These are phyloP conservation scores for Sporothrix curviconia DNA, from an alignment of 2,329 filamentous ascomycete species.

Conservation along the genomic window DNA sequence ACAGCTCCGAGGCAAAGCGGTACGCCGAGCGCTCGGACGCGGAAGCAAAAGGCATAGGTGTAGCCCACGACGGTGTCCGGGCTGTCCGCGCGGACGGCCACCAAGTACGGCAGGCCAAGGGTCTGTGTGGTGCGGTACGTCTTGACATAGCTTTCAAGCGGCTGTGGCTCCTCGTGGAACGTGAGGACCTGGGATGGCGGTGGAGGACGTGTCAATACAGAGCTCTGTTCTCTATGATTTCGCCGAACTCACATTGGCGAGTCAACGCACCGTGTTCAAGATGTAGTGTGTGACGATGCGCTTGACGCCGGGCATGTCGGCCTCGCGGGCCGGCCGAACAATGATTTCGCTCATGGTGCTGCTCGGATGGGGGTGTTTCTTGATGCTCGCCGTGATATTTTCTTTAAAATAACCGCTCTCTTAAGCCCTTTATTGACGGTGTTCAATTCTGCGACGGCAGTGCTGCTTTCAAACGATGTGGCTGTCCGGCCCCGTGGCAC, in stretches of 20 bases:
- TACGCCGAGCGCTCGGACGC: neutral
- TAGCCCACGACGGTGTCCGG: neutral
- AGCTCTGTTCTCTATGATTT: too few species aligned
- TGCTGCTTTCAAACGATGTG: too few species aligned
- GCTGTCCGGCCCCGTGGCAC: too few species aligned
- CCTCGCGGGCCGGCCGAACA: conserved; percentile 7
- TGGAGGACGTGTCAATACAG: neutral
- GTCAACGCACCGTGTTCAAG: neutral
- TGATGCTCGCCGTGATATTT: too few species aligned
- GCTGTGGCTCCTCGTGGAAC: conserved; percentile 1
- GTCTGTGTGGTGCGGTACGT: neutral
- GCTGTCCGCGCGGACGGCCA: neutral
- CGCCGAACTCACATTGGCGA: neutral
- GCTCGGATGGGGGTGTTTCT: neutral
- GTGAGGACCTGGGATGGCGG: neutral
- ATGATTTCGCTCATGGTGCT: neutral
- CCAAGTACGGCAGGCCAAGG: conserved; percentile 5
- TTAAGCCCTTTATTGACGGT: neutral
- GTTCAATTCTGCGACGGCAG: neutral
- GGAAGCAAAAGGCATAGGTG: neutral
- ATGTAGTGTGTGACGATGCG: conserved; percentile 11
- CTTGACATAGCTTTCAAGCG: neutral
- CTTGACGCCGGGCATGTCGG: conserved; percentile 7
- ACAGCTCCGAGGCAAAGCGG: conserved; percentile 5
- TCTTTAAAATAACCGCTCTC: too few species aligned